These are phyloP conservation scores for Millerozyma miso DNA, from an alignment of 805 yeast species.

Conservation along the genomic window DNA sequence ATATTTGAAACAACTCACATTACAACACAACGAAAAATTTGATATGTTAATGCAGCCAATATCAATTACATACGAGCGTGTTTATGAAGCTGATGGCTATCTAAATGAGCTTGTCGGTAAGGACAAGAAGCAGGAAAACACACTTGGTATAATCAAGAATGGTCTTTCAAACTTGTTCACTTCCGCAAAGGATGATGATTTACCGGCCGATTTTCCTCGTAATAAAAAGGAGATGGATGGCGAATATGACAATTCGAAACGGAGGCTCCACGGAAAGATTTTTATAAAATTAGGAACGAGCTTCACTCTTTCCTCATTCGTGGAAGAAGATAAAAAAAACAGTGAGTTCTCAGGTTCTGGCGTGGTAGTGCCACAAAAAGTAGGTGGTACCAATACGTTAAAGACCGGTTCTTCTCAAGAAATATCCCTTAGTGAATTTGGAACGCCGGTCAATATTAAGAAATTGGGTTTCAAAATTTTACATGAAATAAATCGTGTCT, in stretches of 20 bases:
- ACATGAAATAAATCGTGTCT: conserved; percentile 47
- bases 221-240: conserved; percentile 8
- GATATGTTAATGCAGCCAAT: conserved; percentile 47
- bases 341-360: neutral
- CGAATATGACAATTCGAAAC: conserved; percentile 28
- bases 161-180: conserved; percentile 29
- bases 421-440: conserved; percentile 1
- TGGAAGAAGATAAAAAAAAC: conserved; percentile 10
- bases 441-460: conserved; percentile 31
- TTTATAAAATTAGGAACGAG: conserved; percentile 31
- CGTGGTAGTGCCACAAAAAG: conserved; percentile 3
- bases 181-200: conserved; percentile 3
- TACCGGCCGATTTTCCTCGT: neutral
- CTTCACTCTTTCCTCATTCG: conserved; percentile 26
- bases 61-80: conserved; percentile 56
- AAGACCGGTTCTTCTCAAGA: conserved; percentile 1
- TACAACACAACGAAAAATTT: conserved; percentile 17
- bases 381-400: neutral
- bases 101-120: conserved; percentile 53
- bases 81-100: conserved; percentile 52
- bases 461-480: conserved; percentile 51
- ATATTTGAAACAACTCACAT: conserved; percentile 34
- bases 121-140: conserved; percentile 53
- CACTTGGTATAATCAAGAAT: conserved; percentile 31
- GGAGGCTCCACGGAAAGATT: conserved; percentile 32